phyloP scores from a whole-genome alignment of 768 basidiomycete species.

The Neoboletus subvelutipes region DNA sequence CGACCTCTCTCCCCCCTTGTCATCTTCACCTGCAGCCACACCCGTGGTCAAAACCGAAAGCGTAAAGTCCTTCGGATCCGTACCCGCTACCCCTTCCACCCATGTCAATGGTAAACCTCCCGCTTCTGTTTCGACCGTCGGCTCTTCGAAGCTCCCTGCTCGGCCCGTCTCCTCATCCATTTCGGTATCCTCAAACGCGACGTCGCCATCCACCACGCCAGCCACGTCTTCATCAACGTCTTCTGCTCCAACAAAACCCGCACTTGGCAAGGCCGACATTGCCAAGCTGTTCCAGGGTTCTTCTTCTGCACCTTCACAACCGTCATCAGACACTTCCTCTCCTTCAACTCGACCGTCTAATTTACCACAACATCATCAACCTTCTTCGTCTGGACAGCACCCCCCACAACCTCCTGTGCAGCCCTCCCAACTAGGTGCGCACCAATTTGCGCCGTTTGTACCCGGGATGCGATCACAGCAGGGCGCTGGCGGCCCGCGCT shows the following conservation, averaged over 20 bases:
- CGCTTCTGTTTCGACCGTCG: slow-evolving; percentile 43
- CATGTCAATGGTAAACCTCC: slow-evolving; percentile 65
- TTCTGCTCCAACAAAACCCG: slow-evolving; percentile 33
- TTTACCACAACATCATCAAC: slow-evolving; percentile 48
- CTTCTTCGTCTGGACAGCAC: slow-evolving; percentile 37
- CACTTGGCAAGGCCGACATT: slow-evolving; percentile 38
- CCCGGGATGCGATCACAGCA: slow-evolving; percentile 47
- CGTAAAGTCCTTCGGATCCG: slow-evolving; percentile 82
- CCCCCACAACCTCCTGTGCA: slow-evolving; percentile 39
- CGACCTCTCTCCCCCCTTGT: slow-evolving; percentile 71
- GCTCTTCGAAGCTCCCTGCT: slow-evolving; percentile 36
- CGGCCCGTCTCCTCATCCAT: slow-evolving; percentile 25
- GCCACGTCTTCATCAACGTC: slow-evolving; percentile 36
- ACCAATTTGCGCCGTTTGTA: slow-evolving; percentile 48
- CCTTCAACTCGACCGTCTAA: slow-evolving; percentile 54
- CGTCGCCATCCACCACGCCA: slow-evolving; percentile 33
- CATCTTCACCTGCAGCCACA: slow-evolving; percentile 76
- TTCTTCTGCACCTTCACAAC: slow-evolving; percentile 42
- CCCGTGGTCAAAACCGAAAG: slow-evolving; percentile 63
- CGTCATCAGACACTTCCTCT: slow-evolving; percentile 55
- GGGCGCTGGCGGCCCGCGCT: slow-evolving; percentile 57
- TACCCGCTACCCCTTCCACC: slow-evolving; percentile 50
- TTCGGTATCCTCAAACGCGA: slow-evolving; percentile 25
- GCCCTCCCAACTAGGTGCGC: slow-evolving; percentile 44
- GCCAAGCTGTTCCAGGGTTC: slow-evolving; percentile 42